Evolutionary conservation across 2,329 filamentous ascomycete genomes (phyloP).

Genomic region (Cladosporium sp.): DNA sequence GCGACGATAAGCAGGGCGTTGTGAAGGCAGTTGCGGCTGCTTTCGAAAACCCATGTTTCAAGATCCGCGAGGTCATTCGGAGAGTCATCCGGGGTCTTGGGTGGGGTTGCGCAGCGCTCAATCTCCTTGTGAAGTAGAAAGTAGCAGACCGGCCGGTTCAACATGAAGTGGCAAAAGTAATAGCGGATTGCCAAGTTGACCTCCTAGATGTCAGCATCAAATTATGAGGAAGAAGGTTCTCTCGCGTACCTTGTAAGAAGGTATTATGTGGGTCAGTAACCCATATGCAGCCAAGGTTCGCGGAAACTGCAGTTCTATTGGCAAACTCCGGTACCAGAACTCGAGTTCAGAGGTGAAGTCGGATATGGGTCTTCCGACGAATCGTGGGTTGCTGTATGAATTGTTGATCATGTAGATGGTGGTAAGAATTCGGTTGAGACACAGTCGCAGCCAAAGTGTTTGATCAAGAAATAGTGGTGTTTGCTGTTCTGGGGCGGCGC

Average conservation of each 20-base stretch:
- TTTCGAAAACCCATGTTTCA: conserved; percentile 14
- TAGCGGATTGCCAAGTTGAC: conserved; percentile 12
- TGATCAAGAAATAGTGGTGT: conserved; percentile 12
- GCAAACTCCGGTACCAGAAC: conserved; percentile 13
- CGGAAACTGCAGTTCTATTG: conserved; percentile 12
- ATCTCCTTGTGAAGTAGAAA: conserved; percentile 13
- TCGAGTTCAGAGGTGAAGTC: conserved; percentile 12
- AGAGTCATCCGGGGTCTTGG: conserved; percentile 10
- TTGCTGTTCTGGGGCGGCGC: conserved; percentile 12
- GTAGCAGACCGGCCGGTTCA: conserved; percentile 12
- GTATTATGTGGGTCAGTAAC: conserved; percentile 11
- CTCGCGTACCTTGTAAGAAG: conserved; percentile 10
- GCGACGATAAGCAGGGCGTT: conserved; percentile 12
- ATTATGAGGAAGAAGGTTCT: not conserved
- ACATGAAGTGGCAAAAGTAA: conserved; percentile 13
- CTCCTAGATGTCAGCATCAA: not conserved
- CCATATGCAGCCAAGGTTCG: conserved; percentile 12
- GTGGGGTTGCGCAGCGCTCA: conserved; percentile 13
- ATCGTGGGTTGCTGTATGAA: conserved; percentile 12
- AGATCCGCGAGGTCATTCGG: conserved; percentile 9
- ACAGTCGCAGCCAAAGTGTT: conserved; percentile 11
- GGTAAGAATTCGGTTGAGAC: conserved; percentile 12
- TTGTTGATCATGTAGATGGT: conserved; percentile 15
- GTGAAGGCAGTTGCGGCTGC: conserved; percentile 13
- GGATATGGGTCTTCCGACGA: conserved; percentile 9